phyloP scores from a whole-genome alignment of 2,329 filamentous ascomycete species.

The Alternaria tenuissima region DNA sequence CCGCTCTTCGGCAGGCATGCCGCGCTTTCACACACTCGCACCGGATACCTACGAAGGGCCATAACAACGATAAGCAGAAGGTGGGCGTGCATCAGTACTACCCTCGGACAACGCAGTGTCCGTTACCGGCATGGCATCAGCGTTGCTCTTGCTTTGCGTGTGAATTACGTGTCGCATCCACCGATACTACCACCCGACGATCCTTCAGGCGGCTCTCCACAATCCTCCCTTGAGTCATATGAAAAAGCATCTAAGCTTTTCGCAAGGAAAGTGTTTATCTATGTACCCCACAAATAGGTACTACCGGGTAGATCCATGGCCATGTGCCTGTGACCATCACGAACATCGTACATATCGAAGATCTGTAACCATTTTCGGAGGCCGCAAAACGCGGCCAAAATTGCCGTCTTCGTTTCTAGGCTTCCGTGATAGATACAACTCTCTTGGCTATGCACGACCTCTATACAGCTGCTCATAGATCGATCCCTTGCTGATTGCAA shows the following conservation, averaged over 20 bases:
- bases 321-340: neutral
- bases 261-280: neutral
- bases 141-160: neutral
- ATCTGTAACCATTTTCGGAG: neutral
- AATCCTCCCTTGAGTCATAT: neutral
- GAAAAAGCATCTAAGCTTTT: neutral
- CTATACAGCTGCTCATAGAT: neutral
- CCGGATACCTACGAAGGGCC: neutral
- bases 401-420: neutral
- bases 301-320: neutral
- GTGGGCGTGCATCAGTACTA: neutral
- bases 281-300: neutral
- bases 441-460: neutral
- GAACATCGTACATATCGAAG: neutral
- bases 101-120: neutral
- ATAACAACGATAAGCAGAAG: neutral
- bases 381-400: neutral
- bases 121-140: neutral
- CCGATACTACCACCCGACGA: neutral
- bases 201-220: slow-evolving; percentile 1
- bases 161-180: neutral
- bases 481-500: neutral
- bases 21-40: neutral
- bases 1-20: neutral
- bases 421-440: neutral